Evolutionary conservation across 75 land plant species (phyloP).

Genomic region (Larix kaempferi): DNA sequence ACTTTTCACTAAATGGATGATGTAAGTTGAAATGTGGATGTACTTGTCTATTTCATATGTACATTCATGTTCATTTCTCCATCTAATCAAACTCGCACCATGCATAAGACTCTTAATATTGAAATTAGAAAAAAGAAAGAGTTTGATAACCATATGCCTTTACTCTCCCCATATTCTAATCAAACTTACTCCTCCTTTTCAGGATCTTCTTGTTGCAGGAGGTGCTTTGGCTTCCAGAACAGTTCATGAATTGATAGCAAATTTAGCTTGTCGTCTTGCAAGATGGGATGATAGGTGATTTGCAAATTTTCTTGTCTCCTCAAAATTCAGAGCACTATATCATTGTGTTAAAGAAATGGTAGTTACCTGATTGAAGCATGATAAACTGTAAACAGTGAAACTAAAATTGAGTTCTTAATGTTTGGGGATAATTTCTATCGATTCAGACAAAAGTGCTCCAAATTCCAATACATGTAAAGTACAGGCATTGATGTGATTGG

Average conservation of each 20-base stretch:
- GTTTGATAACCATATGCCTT: neutral
- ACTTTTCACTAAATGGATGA: neutral
- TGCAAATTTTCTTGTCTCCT: neutral
- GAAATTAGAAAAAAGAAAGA: neutral
- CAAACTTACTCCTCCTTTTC: conserved; percentile 9
- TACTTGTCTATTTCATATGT: neutral
- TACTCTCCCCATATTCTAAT: neutral
- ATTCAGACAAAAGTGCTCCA: too few relatives aligned
- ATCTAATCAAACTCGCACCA: neutral
- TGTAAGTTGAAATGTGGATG: neutral
- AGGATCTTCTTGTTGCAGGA: conserved; percentile 85
- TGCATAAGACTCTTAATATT: neutral
- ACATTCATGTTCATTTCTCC: neutral
- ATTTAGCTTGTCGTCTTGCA: conserved; percentile 70
- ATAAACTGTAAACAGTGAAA: neutral
- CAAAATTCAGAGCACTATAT: neutral
- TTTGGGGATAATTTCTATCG: neutral
- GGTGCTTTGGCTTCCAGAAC: conserved; percentile 69
- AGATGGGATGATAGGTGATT: conserved; percentile 95
- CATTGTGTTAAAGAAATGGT: neutral
- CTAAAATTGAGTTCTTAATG: neutral
- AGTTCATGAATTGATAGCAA: conserved; percentile 79
- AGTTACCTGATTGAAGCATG: neutral
- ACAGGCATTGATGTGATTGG: neutral
- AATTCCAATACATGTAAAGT: neutral